phyloP scores from a whole-genome alignment of 2,329 filamentous ascomycete species.

The Alternaria postmessia region DNA sequence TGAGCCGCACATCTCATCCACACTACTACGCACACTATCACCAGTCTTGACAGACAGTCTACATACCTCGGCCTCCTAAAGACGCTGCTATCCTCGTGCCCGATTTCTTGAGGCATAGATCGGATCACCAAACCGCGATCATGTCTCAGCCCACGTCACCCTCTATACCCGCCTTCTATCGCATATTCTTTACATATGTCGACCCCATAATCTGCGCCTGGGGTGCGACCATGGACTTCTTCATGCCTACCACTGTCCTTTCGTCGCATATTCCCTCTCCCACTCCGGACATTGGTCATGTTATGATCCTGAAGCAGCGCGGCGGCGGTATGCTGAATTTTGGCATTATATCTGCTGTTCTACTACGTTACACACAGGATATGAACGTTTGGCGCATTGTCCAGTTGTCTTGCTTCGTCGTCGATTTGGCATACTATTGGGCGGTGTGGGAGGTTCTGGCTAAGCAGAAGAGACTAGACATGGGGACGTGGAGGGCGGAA shows the following conservation, averaged over 20 bases:
- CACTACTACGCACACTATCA: background rate
- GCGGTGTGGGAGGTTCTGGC: conserved; percentile 24
- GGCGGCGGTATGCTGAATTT: conserved; percentile 40
- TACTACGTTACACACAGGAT: conserved; percentile 36
- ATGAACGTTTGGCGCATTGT: conserved; percentile 35
- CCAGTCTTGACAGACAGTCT: background rate
- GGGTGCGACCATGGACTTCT: conserved; percentile 42
- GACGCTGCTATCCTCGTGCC: background rate
- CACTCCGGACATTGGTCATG: conserved; percentile 29
- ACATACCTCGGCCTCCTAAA: background rate
- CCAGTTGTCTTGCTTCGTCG: conserved; percentile 27
- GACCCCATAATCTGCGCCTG: conserved; percentile 38
- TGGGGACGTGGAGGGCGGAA: conserved; percentile 29
- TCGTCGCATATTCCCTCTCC: conserved; percentile 29
- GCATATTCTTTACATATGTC: conserved; percentile 38
- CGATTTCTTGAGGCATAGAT: background rate
- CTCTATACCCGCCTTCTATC: conserved; percentile 28
- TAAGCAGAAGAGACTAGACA: conserved; percentile 24
- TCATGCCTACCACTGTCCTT: conserved; percentile 29
- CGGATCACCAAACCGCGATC: background rate
- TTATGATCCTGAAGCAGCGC: conserved; percentile 38
- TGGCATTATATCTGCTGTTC: conserved; percentile 35
- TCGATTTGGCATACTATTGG: conserved; percentile 35
- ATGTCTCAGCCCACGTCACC: conserved; percentile 4
- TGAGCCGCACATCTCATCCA: background rate